A percentile compares a stretch with the other conserved stretches of the same genome.
Conservation (phyloP, 108 stramenopile species). For the Fragilaria crotonensis region DNA sequence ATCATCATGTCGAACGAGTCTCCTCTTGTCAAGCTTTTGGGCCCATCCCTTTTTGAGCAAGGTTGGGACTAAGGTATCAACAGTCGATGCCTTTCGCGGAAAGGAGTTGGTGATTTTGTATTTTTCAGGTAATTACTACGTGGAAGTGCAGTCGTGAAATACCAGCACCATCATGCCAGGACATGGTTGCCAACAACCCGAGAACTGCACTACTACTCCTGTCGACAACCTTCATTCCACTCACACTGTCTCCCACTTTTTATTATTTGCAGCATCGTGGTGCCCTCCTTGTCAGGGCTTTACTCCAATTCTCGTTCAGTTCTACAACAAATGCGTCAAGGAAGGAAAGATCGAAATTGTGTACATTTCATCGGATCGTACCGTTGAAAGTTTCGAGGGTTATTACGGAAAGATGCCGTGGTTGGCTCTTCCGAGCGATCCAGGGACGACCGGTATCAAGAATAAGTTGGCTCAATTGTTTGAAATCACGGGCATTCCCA, state of each 20-base stretch:
- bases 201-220: not conserved
- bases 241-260: not conserved
- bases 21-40: not conserved
- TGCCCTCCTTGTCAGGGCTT: slow-evolving; percentile 60
- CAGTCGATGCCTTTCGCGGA: not conserved
- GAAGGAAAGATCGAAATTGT: slow-evolving; percentile 52
- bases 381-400: slow-evolving; percentile 36
- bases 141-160: not conserved
- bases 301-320: slow-evolving; percentile 52
- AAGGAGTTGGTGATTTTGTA: slow-evolving; percentile 56
- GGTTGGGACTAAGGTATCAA: not conserved
- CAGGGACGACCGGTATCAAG: slow-evolving; percentile 33
- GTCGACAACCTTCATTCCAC: not conserved
- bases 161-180: not conserved
- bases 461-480: slow-evolving; percentile 42
- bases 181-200: not conserved
- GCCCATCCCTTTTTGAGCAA: not conserved
- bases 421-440: slow-evolving; percentile 32
- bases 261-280: slow-evolving; percentile 15
- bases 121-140: slow-evolving; percentile 47
- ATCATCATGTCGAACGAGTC: not conserved
- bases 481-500: slow-evolving; percentile 58
- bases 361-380: slow-evolving; percentile 58
- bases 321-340: slow-evolving; percentile 39
- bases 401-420: slow-evolving; percentile 74